These are phyloP conservation scores for Thelonectria discophora DNA, from an alignment of 2,329 filamentous ascomycete species.

Conservation along the genomic window DNA sequence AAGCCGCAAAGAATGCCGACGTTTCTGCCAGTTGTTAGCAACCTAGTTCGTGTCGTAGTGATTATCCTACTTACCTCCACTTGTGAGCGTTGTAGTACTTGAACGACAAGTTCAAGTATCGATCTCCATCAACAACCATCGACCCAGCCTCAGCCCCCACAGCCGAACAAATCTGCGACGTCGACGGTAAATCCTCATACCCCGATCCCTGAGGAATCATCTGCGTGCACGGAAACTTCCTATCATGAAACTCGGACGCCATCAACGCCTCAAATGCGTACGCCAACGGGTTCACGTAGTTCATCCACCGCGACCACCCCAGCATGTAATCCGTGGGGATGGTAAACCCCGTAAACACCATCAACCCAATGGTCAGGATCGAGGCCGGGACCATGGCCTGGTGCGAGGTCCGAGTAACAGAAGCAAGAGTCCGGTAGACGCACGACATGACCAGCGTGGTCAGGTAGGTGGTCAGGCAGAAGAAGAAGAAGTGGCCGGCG, in stretches of 20 bases:
- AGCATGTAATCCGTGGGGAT: conserved; percentile 42
- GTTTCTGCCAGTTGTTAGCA: conserved; percentile 61
- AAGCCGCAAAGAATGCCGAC: conserved; percentile 74
- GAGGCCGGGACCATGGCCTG: conserved; percentile 61
- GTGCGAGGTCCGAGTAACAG: conserved; percentile 41
- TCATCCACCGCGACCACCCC: conserved; percentile 64
- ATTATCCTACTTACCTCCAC: conserved; percentile 52
- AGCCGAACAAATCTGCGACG: conserved; percentile 61
- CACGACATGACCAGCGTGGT: conserved; percentile 43
- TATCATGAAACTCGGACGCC: conserved; percentile 52
- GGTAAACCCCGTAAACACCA: conserved; percentile 56
- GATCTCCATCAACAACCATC: conserved; percentile 65
- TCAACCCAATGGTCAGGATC: conserved; percentile 58
- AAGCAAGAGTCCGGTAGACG: conserved; percentile 44
- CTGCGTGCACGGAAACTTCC: conserved; percentile 63
- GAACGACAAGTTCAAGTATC: conserved; percentile 65
- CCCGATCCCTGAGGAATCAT: conserved; percentile 52
- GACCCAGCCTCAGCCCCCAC: conserved; percentile 64
- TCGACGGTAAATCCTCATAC: conserved; percentile 50
- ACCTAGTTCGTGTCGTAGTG: rapidly evolving
- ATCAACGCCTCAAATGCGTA: conserved; percentile 55
- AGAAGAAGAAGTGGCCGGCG: conserved; percentile 69
- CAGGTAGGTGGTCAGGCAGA: conserved; percentile 54
- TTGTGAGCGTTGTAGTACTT: conserved; percentile 65
- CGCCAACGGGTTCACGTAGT: conserved; percentile 69